Percentiles rank a stretch among this genome's conserved stretches.
Evolutionary conservation across 768 basidiomycete species (phyloP).

Genomic region (Boletus pseudopeckii): DNA sequence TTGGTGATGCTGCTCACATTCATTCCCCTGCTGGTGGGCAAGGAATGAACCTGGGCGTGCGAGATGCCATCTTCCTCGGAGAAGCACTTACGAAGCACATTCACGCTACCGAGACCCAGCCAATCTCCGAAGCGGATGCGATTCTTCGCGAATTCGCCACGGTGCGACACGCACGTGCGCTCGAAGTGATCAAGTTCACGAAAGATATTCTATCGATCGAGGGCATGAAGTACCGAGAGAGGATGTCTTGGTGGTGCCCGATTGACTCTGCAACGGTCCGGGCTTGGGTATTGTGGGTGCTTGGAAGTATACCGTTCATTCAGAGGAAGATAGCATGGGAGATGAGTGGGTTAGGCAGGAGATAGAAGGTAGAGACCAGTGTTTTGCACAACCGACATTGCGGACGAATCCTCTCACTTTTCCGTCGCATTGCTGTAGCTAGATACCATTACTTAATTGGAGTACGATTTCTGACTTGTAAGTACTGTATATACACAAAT

Average conservation of each 20-base stretch:
- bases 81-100: constrained; percentile 41
- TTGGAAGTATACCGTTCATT: constrained; percentile 18
- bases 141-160: constrained; percentile 36
- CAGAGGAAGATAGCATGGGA: constrained; percentile 15
- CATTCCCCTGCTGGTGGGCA: constrained; percentile 56
- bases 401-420: no score
- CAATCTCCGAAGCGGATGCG: constrained; percentile 24
- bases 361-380: no score
- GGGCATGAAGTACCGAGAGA: constrained; percentile 15
- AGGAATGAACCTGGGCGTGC: constrained; percentile 59
- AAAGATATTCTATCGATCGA: constrained; percentile 25
- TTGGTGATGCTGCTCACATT: constrained; percentile 50
- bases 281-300: constrained; percentile 21
- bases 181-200: constrained; percentile 40
- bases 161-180: constrained; percentile 36
- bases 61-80: constrained; percentile 48
- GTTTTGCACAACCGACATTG: no score
- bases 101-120: constrained; percentile 5
- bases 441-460: no score
- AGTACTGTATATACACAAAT: no score
- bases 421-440: no score
- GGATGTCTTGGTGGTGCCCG: constrained; percentile 24
- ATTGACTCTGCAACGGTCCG: constrained; percentile 27
- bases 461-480: no score
- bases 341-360: constrained; percentile 20